Evolutionary conservation across 83 land plant species (phyloP).

Genomic region (Larix sibirica): DNA sequence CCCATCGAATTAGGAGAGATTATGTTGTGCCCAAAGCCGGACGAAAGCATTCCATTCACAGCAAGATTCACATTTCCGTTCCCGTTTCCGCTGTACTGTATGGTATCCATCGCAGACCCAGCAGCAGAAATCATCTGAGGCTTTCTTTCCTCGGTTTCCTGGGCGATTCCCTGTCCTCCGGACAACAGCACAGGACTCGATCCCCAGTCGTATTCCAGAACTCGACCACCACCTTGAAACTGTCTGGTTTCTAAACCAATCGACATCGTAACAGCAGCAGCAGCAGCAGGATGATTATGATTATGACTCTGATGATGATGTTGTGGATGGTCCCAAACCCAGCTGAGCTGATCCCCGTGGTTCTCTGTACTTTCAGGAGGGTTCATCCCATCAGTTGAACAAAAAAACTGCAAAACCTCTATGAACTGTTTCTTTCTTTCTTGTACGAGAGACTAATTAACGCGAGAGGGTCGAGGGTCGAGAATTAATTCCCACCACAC

Average conservation of each 20-base stretch:
- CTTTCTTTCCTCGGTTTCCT: conserved; percentile 1
- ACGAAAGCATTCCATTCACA: conserved; percentile 15
- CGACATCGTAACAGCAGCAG: conserved; percentile 1
- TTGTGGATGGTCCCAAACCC: conserved; percentile 5
- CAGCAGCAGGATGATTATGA: not conserved
- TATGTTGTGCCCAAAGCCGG: not conserved
- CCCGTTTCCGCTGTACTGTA: conserved; percentile 6
- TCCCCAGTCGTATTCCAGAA: conserved; percentile 3
- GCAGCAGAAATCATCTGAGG: conserved; percentile 7
- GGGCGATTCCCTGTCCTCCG: not conserved
- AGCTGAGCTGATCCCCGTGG: not conserved
- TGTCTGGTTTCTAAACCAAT: conserved; percentile 5
- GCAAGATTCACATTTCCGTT: conserved; percentile 3
- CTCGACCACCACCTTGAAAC: not conserved
- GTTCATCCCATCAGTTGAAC: conserved; percentile 12
- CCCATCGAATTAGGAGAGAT: too few relatives aligned
- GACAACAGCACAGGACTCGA: conserved; percentile 8
- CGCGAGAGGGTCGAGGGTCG: not conserved
- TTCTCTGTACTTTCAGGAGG: conserved; percentile 10
- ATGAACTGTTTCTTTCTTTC: too few relatives aligned
- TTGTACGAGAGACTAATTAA: too few relatives aligned
- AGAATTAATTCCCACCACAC: not conserved
- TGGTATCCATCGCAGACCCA: not conserved
- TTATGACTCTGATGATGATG: not conserved
- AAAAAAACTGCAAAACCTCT: not conserved